Base-by-base conservation (phyloP, 306 rosid species). In the Astragalus membranaceus region DNA sequence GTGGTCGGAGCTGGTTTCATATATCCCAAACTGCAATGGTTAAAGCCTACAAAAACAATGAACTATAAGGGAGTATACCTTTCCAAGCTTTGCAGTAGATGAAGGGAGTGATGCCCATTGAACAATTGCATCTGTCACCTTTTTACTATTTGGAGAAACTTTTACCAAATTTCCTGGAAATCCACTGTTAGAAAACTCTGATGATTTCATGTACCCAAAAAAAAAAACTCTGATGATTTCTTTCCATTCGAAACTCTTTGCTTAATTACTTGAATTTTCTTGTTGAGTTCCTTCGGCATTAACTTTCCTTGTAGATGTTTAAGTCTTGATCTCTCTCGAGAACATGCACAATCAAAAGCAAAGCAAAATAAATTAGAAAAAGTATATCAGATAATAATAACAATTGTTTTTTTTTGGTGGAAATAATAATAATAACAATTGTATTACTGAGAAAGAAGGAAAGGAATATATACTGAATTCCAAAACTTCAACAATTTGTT, bases 21-120 rank as follows among this genome's bases (percentile, higher is more conserved):
- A n/a, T 23, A 44, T 57, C 61, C 32, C 60, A 3, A 20, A 33
- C n/a, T n/a, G 69, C 17, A 74, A 50, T 36, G n/a, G 10, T n/a
- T n/a, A n/a, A n/a, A 67, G 55, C n/a, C 29, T 16, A n/a, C 4
- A 74, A 16, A 53, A 58, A 23, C 35, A 79, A 62, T 35, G 35
- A 52, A 39, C 64, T 56, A 51, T 55, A 43, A 70, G 9, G 65
- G 23, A 53, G 62, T 72, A 53, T 83, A 95, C 99, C 99, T 72
- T 89, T 60, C 97, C 99, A 67, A 95, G 99, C 88, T 89, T 95
- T 75, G 95, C 89, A 53, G 91, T 85, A 30, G 96, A 86, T 37
- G 95, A 78, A 4, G 97, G 97, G 35, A 95, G 91, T 14, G 92
- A 84, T 80, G 91, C 70, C 97, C 97, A 95, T 39, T 91, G 88